Evolutionary conservation across 179 eudicot genomes (phyloP).

Genomic region (Gypsophila paniculata): DNA sequence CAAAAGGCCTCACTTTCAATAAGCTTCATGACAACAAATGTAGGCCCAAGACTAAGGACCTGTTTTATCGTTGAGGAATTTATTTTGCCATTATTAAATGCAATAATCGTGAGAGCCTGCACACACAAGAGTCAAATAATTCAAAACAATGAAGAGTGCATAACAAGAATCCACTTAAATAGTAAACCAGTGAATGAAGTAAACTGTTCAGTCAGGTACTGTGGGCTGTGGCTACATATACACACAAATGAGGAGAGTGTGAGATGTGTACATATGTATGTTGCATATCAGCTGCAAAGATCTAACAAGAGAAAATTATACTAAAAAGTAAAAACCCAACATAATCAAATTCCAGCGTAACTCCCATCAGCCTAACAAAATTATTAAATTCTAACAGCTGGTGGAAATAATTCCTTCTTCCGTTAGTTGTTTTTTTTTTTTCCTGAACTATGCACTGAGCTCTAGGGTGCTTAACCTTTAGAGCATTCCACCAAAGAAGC

Average conservation of each 20-base stretch:
- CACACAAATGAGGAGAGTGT: neutral
- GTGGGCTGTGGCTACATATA: neutral
- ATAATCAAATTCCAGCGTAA: conserved; percentile 5
- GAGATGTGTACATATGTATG: neutral
- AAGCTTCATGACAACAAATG: conserved; percentile 90
- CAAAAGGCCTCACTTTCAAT: conserved; percentile 55
- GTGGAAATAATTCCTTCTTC: neutral
- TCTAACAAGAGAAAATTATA: conserved; percentile 1
- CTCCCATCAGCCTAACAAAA: neutral
- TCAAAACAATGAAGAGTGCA: neutral
- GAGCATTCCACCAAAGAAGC: neutral
- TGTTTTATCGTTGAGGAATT: conserved; percentile 48
- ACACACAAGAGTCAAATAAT: conserved; percentile 22
- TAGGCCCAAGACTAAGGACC: conserved; percentile 96
- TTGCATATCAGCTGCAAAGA: neutral
- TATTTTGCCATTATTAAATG: conserved; percentile 53
- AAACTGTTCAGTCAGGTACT: neutral
- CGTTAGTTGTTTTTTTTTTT: neutral
- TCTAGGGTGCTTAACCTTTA: neutral
- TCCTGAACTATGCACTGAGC: neutral
- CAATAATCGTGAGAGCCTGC: conserved; percentile 80
- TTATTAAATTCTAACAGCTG: no score
- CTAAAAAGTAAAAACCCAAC: neutral
- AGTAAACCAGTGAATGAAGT: conserved; percentile 6
- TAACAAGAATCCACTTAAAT: conserved; percentile 12